phyloP scores from a whole-genome alignment of 2,329 filamentous ascomycete genomes.

The Stagonosporopsis cucurbitacearum region DNA sequence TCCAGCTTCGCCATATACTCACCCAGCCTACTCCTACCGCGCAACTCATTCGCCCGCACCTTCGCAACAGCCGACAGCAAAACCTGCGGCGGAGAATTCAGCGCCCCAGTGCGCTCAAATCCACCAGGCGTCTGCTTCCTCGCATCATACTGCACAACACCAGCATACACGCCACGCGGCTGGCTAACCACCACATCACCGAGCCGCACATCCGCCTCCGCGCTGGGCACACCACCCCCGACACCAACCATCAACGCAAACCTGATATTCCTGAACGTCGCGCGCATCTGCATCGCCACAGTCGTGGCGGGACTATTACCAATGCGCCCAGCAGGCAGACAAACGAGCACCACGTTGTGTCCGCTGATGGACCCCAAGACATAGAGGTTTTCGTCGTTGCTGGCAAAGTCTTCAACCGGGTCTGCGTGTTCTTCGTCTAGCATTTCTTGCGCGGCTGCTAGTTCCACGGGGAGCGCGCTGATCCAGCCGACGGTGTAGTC shows the following conservation, averaged over 20 bases:
- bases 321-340: slow-evolving; percentile 30
- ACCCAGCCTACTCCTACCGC: background rate
- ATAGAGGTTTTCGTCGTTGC: slow-evolving; percentile 31
- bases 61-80: slow-evolving; percentile 18
- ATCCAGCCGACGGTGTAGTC: slow-evolving; percentile 27
- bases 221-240: slow-evolving; percentile 42
- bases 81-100: slow-evolving; percentile 17
- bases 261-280: slow-evolving; percentile 42
- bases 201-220: slow-evolving; percentile 28
- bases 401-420: background rate
- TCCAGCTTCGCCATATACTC: background rate
- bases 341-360: slow-evolving; percentile 42
- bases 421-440: slow-evolving; percentile 7
- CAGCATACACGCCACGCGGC: slow-evolving; percentile 9
- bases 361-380: slow-evolving; percentile 29
- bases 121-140: slow-evolving; percentile 14
- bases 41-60: slow-evolving; percentile 8
- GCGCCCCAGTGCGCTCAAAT: slow-evolving; percentile 13
- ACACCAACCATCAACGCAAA: slow-evolving; percentile 56
- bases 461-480: slow-evolving; percentile 22
- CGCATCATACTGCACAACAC: slow-evolving; percentile 34
- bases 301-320: slow-evolving; percentile 46
- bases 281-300: slow-evolving; percentile 40
- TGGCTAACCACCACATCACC: slow-evolving; percentile 36
- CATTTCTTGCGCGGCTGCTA: slow-evolving; percentile 17